Base-by-base conservation (phyloP, 257 asterid species). In the Penstemon barbatus region DNA sequence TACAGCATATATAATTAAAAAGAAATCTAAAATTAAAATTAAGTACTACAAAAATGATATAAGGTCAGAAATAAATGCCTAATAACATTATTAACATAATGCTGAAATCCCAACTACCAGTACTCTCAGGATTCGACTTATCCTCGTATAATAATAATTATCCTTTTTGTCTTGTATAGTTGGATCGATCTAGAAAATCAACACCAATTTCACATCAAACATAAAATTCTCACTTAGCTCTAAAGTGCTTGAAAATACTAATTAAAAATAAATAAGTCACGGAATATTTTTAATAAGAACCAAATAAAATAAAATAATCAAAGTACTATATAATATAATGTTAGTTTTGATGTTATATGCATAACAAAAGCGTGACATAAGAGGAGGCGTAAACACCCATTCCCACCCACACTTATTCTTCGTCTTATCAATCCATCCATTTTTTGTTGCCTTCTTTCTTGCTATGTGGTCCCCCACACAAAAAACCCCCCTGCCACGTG, bases 371-470 rank as follows among this genome's bases (percentile, higher is more conserved):
- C 71, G 52, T 65, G 51, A 51, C 25, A 45, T 42, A 40, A 19
- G 46, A 56, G 57, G 46, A 56, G 57, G 70, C 57, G 46, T 50
- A 64, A 56, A 59, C 73, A 57, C 63, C 77, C 37, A 79, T 51
- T 75, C 63, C 46, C 71, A 57, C 71, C 61, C 80, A 62, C 77
- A 68, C 81, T 66, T 63, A 74, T 71, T 79, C 77, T 65, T 72
- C 72, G 72, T 72, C 76, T 75, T 61, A 73, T 81, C 85, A 65
- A 71, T 70, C 71, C 33, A 68, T 50, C 57, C 54, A 73, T 76
- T 64, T 71, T 39, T 64, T 61, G 74, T 61, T 79, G 60, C 55
- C 74, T 68, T 64, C 71, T 60, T 45, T 63, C 66, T 65, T 39
- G 74, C 79, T 53, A 46, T 3, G 68, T 43, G 80, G 84, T 57